Evolutionary conservation across 331 rosid species (phyloP).

Genomic region (Arachis monticola): DNA sequence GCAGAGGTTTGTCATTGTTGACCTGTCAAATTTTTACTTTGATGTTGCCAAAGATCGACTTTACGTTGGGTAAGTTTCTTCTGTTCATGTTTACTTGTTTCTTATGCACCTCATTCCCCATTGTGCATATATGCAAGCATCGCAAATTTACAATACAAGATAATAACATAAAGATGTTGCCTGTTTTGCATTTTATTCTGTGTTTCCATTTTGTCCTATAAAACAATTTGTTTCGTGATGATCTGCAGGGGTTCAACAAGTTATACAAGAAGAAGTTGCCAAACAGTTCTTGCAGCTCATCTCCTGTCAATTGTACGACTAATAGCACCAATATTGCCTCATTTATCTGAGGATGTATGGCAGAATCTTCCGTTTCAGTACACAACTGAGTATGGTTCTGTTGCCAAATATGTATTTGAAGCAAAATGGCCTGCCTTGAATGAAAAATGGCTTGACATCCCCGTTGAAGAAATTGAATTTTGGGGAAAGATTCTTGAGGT

Average conservation of each 20-base stretch:
- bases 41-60: conserved; percentile 99
- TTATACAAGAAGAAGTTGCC: conserved; percentile 92
- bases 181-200: background rate
- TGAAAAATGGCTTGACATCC: conserved; percentile 59
- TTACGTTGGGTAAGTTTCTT: conserved; percentile 79
- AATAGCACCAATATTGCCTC: conserved; percentile 95
- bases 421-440: conserved; percentile 90
- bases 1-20: conserved; percentile 94
- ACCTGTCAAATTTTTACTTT: conserved; percentile 91
- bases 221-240: conserved; percentile 15
- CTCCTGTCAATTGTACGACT: conserved; percentile 77
- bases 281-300: conserved; percentile 92
- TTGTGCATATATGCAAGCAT: background rate
- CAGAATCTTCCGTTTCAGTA: conserved; percentile 92
- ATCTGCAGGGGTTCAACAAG: conserved; percentile 78
- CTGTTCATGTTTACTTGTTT: background rate
- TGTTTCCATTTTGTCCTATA: conserved; percentile 25
- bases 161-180: background rate
- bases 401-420: conserved; percentile 85
- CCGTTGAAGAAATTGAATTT: conserved; percentile 44
- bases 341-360: conserved; percentile 99
- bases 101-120: background rate
- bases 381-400: conserved; percentile 64
- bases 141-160: conserved; percentile 8
- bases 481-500: conserved; percentile 94